Base-by-base conservation (phyloP, 169 alveolate species). In the Cytauxzoon felis region DNA sequence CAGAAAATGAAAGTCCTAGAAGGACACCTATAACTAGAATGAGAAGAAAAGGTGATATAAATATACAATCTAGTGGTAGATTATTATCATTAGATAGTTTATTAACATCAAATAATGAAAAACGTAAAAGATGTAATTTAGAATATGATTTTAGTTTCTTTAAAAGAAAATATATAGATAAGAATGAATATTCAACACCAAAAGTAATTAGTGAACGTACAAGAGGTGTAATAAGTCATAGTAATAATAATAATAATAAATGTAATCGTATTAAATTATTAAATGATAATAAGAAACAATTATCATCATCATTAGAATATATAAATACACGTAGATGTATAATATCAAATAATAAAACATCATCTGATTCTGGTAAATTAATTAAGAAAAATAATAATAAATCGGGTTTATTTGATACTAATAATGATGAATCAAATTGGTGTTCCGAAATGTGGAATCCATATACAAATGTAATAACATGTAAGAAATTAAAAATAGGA, bases 401-500 rank as follows among this genome's bases (percentile, higher is more conserved):
- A 38, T n/a, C 13, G 13, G 45, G 45, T n/a, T 13, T 38, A 13
- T 38, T 38, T 38, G 45, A n/a, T n/a, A 13, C 45, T n/a, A 38
- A 38, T 38, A 38, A 38, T 38, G 45, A 38, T 13, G 45, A 38
- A 38, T 38, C 45, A 13, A n/a, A 38, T n/a, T 38, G 45, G 45
- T 38, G 45, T n/a, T 38, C 45, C 45, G 45, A 38, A n/a, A 72
- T 34, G 60, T 72, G 82, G 82, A 65, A 67, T 1, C 53, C 70
- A 16, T 50, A 40, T 11, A 72, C 63, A 21, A 72, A 72, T 27
- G 82, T 72, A n/a, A 72, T 72, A 18, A 53, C 30, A 19, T 56
- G 75, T 26, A 53, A 68, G 51, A 60, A 51, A 54, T 3, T 56
- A n/a, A 72, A 65, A 26, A 47, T 72, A 16, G 82, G 82, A 23